phyloP scores from a whole-genome alignment of 2,329 filamentous ascomycete genomes.

The Sodiomyces alkalinus region DNA sequence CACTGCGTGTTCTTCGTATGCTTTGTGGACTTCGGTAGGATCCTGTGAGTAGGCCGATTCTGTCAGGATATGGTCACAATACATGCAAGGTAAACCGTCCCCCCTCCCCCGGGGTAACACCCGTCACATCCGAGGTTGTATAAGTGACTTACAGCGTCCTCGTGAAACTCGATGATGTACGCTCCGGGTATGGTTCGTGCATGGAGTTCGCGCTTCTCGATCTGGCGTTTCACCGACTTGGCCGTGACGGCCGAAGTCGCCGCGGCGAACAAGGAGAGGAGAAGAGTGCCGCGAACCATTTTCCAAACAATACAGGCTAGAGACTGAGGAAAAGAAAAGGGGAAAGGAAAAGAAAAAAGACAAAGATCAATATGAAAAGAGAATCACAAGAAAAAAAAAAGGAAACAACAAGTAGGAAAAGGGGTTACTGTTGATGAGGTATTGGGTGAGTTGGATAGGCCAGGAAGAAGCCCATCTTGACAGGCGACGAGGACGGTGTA shows the following conservation, averaged over 20 bases:
- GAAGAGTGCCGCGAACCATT: conserved; percentile 20
- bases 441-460: too few relatives aligned
- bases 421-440: too few relatives aligned
- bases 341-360: background rate
- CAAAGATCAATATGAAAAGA: background rate
- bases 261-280: conserved; percentile 20
- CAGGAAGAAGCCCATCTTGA: too few relatives aligned
- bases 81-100: too few relatives aligned
- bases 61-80: too few relatives aligned
- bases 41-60: conserved; percentile 25
- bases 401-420: too few relatives aligned
- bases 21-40: conserved; percentile 21
- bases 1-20: conserved; percentile 22
- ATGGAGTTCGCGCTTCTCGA: too few relatives aligned
- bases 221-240: conserved; percentile 10
- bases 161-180: conserved; percentile 38
- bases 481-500: too few relatives aligned
- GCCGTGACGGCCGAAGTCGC: conserved; percentile 15
- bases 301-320: too few relatives aligned
- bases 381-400: background rate
- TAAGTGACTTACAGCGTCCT: conserved; percentile 25
- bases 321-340: too few relatives aligned
- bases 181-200: conserved; percentile 29
- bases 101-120: too few relatives aligned
- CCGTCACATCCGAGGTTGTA: background rate